Evolutionary conservation across 257 asterid species (phyloP), one percentile per base, ranked within the genome.

Genomic region (Cruciata laevipes): DNA sequence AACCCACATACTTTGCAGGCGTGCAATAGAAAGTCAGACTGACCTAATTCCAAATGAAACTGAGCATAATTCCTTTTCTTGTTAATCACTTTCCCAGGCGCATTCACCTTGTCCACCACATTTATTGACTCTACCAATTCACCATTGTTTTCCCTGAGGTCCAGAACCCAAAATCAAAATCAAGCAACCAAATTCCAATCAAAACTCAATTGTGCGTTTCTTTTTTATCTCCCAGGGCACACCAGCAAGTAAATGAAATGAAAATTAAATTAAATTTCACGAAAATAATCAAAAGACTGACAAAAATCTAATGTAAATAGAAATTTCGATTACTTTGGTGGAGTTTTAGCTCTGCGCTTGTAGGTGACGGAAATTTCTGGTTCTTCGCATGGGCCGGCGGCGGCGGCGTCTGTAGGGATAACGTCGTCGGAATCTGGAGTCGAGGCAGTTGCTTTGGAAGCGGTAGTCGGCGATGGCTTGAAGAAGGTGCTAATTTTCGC

Each of bases 61-160:
- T 89, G 96, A 4, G 90, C 95, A 65, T 85, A 85, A 49, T 79
- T 91, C 73, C 87, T 80, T 72, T 87, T 91, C 82, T 87, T 91
- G 67, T 81, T 85, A 78, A 86, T 51, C 69, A 80, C 77, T 63
- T 83, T 78, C 68, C 74, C 68, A 31, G 82, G 21, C 7, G 25
- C n/a, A 56, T 1, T 7, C 14, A 11, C 63, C 63, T 67, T 6
- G 59, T 38, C 80, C 27, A 1, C 63, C 52, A 69, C 56, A 61
- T 68, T 73, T 52, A 77, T 42, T 53, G 56, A 57, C 64, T 78
- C 71, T 18, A 73, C 63, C 20, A 32, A 70, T 73, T 75, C 20
- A 32, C 52, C 61, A 70, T 72, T 47, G 38, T 18, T 56, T 69
- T 72, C 75, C 40, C 82, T 80, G 69, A 9, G 59, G 53, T 40